Base-by-base conservation (phyloP, 2,329 filamentous ascomycete species). In the Cordyceps cicadae region DNA sequence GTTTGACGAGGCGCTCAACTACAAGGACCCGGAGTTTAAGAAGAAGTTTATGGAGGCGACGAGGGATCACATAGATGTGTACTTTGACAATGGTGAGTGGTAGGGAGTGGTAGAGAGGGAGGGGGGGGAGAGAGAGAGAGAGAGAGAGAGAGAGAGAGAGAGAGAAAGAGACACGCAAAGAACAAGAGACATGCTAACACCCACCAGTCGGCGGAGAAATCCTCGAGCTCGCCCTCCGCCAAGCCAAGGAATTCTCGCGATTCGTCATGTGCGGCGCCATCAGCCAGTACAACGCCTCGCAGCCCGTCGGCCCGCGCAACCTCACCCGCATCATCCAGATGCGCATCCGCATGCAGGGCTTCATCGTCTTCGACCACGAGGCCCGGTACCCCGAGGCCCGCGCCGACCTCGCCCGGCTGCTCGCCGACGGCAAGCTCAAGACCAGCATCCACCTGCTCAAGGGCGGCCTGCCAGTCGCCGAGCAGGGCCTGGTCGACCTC, bases 251-350 rank as follows among this genome's bases (percentile, higher is more conserved):
- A 54, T 76, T 81, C 69, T 76, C 87, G n/a, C 80, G 87, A 46
- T 88, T 91, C 71, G 82, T 87, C 65, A 87, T 88, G 72, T 91
- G 88, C 72, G 88, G 88, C 51, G 78, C 75, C 63, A 90, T 91
- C 73, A 85, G 81, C 70, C 81, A 87, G 70, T 91, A 90, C 72
- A 90, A 90, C 72, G 69, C 77, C 2, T 77, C 48, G 34, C 79
- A 62, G 77, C 79, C 61, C 73, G 80, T 65, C 73, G 86, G 86
- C 0, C 82, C 83, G 56, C 81, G 77, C 65, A 81, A 84, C 68
- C 80, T 82, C 66, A 72, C 75, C 50, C 80, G 81, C 74, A 76
- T 82, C 62, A 74, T 83, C 53, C 71, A 75, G 5, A 83, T 83
- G 78, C 74, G 83, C 63, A 81, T 86, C 69, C 80, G 75, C 62